Conservation (phyloP, 306 rosid genomes). For the Gleditsia sinensis region DNA sequence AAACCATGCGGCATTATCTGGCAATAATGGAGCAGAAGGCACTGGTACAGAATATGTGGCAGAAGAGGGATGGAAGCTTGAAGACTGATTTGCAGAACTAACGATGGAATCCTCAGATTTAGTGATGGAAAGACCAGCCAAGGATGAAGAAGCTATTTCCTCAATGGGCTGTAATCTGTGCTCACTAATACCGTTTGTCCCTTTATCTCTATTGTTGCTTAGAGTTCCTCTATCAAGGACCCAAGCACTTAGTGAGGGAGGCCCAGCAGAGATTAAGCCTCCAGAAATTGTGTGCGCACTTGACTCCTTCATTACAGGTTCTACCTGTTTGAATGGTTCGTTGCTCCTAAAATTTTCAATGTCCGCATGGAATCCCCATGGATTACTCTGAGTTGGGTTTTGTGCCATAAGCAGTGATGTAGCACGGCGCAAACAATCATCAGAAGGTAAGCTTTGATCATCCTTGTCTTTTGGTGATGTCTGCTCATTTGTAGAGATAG, state of each 20-base stretch:
- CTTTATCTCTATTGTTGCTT: conserved; percentile 49
- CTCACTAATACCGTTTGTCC: conserved; percentile 39
- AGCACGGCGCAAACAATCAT: conserved; percentile 88
- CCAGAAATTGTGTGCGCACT: conserved; percentile 40
- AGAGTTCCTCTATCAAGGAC: conserved; percentile 62
- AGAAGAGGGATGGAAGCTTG: conserved; percentile 39
- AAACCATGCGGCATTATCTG: conserved; percentile 74
- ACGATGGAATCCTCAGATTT: conserved; percentile 39
- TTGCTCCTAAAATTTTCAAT: conserved; percentile 41
- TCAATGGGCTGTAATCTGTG: conserved; percentile 64
- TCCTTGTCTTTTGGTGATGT: conserved; percentile 50
- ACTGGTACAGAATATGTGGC: conserved; percentile 64
- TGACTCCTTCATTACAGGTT: conserved; percentile 52
- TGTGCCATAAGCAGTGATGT: conserved; percentile 86
- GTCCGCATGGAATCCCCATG: conserved; percentile 55
- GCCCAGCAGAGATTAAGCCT: conserved; percentile 66
- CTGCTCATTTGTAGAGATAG: conserved; percentile 31
- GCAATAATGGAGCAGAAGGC: conserved; percentile 95
- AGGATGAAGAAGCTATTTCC: conserved; percentile 54
- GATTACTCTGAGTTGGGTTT: conserved; percentile 51
- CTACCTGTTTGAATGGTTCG: conserved; percentile 47
- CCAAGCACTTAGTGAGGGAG: conserved; percentile 96
- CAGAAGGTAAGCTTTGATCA: conserved; percentile 48
- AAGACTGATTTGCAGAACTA: conserved; percentile 30
- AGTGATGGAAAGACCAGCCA: conserved; percentile 50